These are phyloP conservation scores for Heliophila coronopifolia DNA, from an alignment of 441 rosid genomes.

Conservation along the genomic window DNA sequence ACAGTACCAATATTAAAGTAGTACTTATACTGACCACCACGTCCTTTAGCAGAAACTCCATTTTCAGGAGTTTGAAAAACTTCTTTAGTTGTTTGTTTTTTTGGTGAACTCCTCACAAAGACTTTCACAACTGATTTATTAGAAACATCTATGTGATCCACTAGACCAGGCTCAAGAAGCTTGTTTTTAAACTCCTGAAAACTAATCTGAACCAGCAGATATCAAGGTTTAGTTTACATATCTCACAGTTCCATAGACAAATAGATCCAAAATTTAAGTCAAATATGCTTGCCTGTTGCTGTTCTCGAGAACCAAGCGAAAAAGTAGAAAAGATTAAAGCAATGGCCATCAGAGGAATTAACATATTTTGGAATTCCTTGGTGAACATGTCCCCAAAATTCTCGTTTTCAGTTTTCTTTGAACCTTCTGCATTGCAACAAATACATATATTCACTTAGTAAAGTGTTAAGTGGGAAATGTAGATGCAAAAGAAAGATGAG, in stretches of 20 bases:
- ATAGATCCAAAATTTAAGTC: background rate
- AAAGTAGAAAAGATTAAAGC: conserved; percentile 44
- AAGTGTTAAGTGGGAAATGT: too few species aligned
- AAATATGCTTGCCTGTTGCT: conserved; percentile 47
- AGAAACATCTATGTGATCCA: conserved; percentile 62
- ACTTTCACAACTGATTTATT: conserved; percentile 63
- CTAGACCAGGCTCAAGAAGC: conserved; percentile 64
- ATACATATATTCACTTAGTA: too few species aligned
- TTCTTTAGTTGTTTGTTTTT: conserved; percentile 36
- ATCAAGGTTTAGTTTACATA: background rate
- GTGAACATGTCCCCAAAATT: conserved; percentile 41
- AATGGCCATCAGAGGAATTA: conserved; percentile 44
- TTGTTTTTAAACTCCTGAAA: conserved; percentile 75
- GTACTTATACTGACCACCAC: conserved; percentile 51
- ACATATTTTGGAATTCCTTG: conserved; percentile 41
- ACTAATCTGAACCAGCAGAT: conserved; percentile 43
- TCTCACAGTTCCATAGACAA: background rate
- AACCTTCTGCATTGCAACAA: conserved; percentile 53
- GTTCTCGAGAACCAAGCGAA: conserved; percentile 40
- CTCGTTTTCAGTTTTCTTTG: conserved; percentile 49
- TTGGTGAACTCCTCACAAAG: conserved; percentile 45
- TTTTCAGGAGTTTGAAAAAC: conserved; percentile 32
- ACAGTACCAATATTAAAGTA: conserved; percentile 68
- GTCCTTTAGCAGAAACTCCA: conserved; percentile 36
- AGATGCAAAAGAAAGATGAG: too few species aligned